These are phyloP conservation scores for Jimgerdemannia lactiflua DNA, from an alignment of 192 early-diverging fungal genomes.

Conservation along the genomic window DNA sequence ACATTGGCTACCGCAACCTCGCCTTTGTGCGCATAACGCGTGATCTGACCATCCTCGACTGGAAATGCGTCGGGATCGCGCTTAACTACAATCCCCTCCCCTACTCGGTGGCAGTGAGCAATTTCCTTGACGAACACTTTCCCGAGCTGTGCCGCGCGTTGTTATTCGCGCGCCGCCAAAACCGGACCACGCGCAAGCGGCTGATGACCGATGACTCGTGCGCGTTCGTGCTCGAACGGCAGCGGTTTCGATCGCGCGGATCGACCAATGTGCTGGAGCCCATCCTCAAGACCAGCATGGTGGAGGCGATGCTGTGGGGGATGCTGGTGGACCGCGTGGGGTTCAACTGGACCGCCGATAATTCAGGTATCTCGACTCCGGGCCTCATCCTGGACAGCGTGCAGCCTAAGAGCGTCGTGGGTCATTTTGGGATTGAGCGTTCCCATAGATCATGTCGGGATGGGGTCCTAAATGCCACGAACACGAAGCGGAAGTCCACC, in stretches of 20 bases:
- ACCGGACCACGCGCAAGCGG: conserved; percentile 9
- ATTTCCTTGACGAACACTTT: background rate
- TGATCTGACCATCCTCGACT: conserved; percentile 29
- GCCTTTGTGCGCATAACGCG: conserved; percentile 40
- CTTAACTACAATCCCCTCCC: background rate
- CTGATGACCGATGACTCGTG: conserved; percentile 10
- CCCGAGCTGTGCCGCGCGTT: background rate
- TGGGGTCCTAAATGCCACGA: no score
- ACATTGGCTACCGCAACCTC: conserved; percentile 49
- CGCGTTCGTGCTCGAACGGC: conserved; percentile 35
- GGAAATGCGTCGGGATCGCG: conserved; percentile 15
- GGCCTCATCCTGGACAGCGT: conserved; percentile 1
- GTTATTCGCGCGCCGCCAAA: conserved; percentile 4
- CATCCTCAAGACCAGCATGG: conserved; percentile 32
- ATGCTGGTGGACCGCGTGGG: background rate
- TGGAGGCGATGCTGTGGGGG: conserved; percentile 45
- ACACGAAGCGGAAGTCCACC: no score
- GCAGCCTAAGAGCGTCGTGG: conserved; percentile 11
- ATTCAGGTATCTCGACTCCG: no score
- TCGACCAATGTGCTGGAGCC: conserved; percentile 29
- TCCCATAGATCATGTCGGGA: no score
- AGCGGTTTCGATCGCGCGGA: conserved; percentile 36
- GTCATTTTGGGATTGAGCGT: conserved; percentile 3
- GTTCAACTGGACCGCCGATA: background rate
- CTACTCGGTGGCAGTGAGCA: background rate